These are phyloP conservation scores for Pythium scleroteichum DNA, from an alignment of 352 stramenopile genomes.

Conservation along the genomic window DNA sequence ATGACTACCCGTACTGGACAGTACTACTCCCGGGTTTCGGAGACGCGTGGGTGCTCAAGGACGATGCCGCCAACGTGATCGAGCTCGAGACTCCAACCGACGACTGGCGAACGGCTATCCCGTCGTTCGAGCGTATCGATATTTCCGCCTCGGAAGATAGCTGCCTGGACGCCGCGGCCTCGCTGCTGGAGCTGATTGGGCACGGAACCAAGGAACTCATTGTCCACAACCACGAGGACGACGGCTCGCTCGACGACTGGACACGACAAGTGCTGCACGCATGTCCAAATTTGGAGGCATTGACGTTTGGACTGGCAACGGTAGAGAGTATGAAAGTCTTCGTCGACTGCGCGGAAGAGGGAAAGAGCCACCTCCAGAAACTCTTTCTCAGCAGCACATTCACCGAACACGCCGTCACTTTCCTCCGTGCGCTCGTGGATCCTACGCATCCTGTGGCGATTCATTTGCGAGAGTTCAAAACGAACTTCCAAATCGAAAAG, in stretches of 20 bases:
- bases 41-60: neutral
- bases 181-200: neutral
- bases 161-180: neutral
- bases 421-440: neutral
- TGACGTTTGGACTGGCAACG: too few relatives aligned
- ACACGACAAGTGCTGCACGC: neutral
- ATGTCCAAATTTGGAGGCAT: neutral
- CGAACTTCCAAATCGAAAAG: neutral
- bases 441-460: neutral
- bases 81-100: neutral
- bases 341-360: neutral
- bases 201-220: neutral
- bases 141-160: neutral
- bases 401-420: neutral
- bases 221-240: neutral
- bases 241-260: neutral
- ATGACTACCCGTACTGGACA: neutral
- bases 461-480: neutral
- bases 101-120: neutral
- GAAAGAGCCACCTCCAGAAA: neutral
- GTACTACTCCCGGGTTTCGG: neutral
- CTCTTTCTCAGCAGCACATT: neutral
- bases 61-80: neutral
- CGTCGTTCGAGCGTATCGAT: neutral
- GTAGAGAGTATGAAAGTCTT: neutral